Conservation (phyloP, 495 filamentous ascomycete species). For the Neurospora sp. region DNA sequence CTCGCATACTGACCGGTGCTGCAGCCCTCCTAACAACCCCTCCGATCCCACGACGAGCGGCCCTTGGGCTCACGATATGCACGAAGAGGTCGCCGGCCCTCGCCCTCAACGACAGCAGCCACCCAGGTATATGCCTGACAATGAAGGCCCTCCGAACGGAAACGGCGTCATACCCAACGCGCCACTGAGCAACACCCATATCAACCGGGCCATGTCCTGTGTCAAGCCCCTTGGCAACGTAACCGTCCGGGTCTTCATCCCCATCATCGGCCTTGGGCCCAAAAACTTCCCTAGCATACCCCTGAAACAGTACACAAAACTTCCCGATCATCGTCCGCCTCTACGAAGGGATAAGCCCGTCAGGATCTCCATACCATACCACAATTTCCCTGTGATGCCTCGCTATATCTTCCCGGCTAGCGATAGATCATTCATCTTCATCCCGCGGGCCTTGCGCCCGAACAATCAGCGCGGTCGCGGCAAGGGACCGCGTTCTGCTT, state of each 20-base stretch:
- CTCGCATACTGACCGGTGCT: constrained; percentile 23
- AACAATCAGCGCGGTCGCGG: constrained; percentile 77
- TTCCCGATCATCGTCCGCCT: constrained; percentile 90
- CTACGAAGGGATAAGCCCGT: constrained; percentile 95
- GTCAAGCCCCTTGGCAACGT: constrained; percentile 62
- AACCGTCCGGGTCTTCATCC: constrained; percentile 63
- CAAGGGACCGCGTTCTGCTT: constrained; percentile 52
- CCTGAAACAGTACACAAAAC: constrained; percentile 77
- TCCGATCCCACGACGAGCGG: constrained; percentile 53
- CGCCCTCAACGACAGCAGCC: constrained; percentile 22
- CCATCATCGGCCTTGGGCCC: constrained; percentile 63
- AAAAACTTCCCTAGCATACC: constrained; percentile 61
- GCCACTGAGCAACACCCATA: constrained; percentile 26
- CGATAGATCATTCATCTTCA: constrained; percentile 96
- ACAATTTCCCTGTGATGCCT: constrained; percentile 41
- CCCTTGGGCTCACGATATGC: constrained; percentile 91
- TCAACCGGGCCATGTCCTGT: constrained; percentile 51
- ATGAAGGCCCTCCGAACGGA: constrained; percentile 35
- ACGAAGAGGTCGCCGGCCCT: constrained; percentile 62
- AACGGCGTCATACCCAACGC: constrained; percentile 37
- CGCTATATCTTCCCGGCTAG: constrained; percentile 84
- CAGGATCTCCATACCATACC: constrained; percentile 77
- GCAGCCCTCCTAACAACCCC: constrained; percentile 35
- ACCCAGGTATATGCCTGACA: constrained; percentile 23
- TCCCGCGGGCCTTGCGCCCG: constrained; percentile 83